A percentile compares a stretch with the other conserved stretches of the same genome.
These are phyloP conservation scores for Striga asiatica DNA, from an alignment of 257 asterid species.

Conservation along the genomic window DNA sequence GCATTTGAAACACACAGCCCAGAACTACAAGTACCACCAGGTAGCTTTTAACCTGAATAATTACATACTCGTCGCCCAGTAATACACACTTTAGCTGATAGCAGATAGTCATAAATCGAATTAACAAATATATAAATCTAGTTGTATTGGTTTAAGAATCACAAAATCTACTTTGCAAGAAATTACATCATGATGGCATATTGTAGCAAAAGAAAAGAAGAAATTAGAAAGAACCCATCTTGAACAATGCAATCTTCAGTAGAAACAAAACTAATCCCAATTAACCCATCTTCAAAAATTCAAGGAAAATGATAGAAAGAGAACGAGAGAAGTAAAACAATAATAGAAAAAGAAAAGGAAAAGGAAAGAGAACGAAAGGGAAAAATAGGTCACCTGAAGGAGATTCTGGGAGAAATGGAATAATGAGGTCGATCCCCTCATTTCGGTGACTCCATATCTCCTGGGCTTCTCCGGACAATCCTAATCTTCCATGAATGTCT, in stretches of 20 bases:
- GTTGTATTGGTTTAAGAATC: background rate
- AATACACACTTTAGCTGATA: background rate
- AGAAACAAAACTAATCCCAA: background rate
- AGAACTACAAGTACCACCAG: background rate
- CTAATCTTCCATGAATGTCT: constrained; percentile 74
- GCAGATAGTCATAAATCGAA: background rate
- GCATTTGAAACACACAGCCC: background rate
- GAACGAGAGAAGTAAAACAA: background rate
- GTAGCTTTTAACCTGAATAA: background rate
- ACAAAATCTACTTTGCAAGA: background rate
- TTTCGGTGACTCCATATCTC: constrained; percentile 74
- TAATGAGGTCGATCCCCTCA: constrained; percentile 60
- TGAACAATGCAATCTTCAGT: background rate
- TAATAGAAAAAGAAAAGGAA: background rate
- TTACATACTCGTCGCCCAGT: background rate
- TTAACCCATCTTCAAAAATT: too few relatives aligned
- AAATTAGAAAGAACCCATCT: background rate
- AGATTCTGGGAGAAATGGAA: constrained; percentile 63
- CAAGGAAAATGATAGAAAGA: background rate
- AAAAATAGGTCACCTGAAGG: constrained; percentile 39
- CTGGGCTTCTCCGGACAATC: constrained; percentile 96
- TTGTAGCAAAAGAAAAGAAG: background rate
- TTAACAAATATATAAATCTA: background rate
- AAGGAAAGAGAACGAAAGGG: background rate
- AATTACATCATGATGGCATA: background rate